Evolutionary conservation across 1,284 basidiomycete species (phyloP).

Genomic region (Hypsizygus ulmarius): DNA sequence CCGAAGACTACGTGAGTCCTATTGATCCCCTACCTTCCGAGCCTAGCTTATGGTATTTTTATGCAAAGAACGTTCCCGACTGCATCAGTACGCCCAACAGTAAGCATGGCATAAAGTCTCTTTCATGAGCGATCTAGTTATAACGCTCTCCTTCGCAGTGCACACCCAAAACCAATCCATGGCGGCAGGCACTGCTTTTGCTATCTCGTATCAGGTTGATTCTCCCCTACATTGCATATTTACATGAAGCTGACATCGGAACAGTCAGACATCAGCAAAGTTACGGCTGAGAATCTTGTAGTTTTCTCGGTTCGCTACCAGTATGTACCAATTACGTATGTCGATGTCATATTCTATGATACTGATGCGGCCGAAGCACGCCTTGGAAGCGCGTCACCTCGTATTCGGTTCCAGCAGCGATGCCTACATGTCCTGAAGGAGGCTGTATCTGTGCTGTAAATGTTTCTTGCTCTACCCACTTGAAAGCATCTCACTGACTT

Average conservation of each 20-base stretch:
- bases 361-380: slow-evolving; percentile 30
- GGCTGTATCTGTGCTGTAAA: slow-evolving; percentile 50
- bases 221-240: neutral
- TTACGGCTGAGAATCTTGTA: slow-evolving; percentile 37
- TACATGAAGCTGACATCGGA: neutral
- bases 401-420: slow-evolving; percentile 44
- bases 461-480: slow-evolving; percentile 7
- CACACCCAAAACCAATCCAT: slow-evolving; percentile 44
- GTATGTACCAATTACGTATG: slow-evolving; percentile 19
- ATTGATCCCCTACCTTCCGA: neutral
- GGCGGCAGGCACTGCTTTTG: slow-evolving; percentile 44
- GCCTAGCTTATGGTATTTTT: slow-evolving; percentile 6
- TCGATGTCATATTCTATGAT: neutral
- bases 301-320: slow-evolving; percentile 38
- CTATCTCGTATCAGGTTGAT: slow-evolving; percentile 39
- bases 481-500: neutral
- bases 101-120: slow-evolving; percentile 14
- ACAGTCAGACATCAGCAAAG: slow-evolving; percentile 33
- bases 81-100: slow-evolving; percentile 38
- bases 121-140: neutral
- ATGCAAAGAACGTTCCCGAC: slow-evolving; percentile 10
- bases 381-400: slow-evolving; percentile 45
- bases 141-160: slow-evolving; percentile 25
- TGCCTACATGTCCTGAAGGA: slow-evolving; percentile 45
- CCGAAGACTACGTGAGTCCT: slow-evolving; percentile 26